Evolutionary conservation across 176 grass and related monocot genomes (phyloP).

Genomic region (Triticum dicoccoides): DNA sequence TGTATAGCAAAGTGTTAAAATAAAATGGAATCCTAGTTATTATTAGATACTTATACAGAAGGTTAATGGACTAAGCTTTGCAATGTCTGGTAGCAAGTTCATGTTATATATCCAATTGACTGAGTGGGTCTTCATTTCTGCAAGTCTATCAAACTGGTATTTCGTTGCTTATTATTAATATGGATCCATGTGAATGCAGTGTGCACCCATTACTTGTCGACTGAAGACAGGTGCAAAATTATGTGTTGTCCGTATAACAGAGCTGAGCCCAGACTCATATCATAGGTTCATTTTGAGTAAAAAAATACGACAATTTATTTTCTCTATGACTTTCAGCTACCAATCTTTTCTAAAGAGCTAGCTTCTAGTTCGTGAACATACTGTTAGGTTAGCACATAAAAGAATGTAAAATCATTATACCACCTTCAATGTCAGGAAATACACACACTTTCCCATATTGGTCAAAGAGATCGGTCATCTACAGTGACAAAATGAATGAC

Average conservation of each 20-base stretch:
- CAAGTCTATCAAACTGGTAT: background rate
- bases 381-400: background rate
- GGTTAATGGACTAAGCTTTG: background rate
- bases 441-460: background rate
- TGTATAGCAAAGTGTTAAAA: background rate
- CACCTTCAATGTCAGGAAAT: background rate
- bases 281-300: background rate
- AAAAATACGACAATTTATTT: background rate
- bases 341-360: background rate
- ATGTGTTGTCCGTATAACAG: background rate
- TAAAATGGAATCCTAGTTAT: background rate
- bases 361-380: background rate
- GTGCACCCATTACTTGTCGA: background rate
- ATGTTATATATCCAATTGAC: slow-evolving; percentile 12
- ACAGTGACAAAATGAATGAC: background rate
- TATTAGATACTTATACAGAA: background rate
- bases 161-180: background rate
- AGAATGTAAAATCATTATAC: background rate
- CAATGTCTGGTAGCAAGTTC: background rate
- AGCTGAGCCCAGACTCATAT: background rate
- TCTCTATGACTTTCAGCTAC: background rate
- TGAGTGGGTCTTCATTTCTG: background rate
- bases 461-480: background rate
- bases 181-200: background rate
- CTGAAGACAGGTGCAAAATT: background rate